Conservation (phyloP, 2,329 filamentous ascomycete species). For the Trichocomaceae sp. region DNA sequence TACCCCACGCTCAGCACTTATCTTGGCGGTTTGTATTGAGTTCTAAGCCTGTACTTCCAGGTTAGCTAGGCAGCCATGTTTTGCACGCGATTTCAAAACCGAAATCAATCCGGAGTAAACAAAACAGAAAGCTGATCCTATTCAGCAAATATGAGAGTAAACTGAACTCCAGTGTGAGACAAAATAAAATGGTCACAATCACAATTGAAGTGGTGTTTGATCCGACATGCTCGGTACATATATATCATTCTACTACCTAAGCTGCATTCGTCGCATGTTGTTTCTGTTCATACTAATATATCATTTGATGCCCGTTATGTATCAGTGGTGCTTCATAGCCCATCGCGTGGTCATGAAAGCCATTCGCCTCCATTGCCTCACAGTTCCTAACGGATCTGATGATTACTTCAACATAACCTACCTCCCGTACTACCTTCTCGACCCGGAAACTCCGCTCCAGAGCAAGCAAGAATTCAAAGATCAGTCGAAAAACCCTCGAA, state of each 20-base stretch:
- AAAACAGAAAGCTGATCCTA: background rate
- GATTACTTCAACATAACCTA: slow-evolving; percentile 10
- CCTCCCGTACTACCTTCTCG: slow-evolving; percentile 10
- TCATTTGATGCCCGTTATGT: background rate
- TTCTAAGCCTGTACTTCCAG: background rate
- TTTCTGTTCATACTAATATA: background rate
- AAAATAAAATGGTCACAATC: slow-evolving; percentile 3
- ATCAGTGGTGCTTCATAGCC: slow-evolving; percentile 11
- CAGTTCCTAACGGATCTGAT: slow-evolving; percentile 8
- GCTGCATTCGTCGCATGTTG: background rate
- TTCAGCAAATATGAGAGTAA: background rate
- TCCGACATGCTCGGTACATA: slow-evolving; percentile 9
- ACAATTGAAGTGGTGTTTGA: slow-evolving; percentile 6
- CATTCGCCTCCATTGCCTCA: slow-evolving; percentile 3
- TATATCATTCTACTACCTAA: background rate
- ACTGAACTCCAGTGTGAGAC: background rate
- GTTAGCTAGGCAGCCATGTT: no score
- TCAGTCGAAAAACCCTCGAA: background rate
- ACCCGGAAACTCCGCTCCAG: background rate
- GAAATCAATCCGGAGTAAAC: no score
- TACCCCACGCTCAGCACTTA: background rate
- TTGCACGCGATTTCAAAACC: no score
- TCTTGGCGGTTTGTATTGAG: no score
- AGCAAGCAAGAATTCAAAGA: slow-evolving; percentile 5
- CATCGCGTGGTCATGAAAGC: slow-evolving; percentile 4